Evolutionary conservation across 2,329 filamentous ascomycete genomes (phyloP).

Genomic region (Aplosporella prunicola): DNA sequence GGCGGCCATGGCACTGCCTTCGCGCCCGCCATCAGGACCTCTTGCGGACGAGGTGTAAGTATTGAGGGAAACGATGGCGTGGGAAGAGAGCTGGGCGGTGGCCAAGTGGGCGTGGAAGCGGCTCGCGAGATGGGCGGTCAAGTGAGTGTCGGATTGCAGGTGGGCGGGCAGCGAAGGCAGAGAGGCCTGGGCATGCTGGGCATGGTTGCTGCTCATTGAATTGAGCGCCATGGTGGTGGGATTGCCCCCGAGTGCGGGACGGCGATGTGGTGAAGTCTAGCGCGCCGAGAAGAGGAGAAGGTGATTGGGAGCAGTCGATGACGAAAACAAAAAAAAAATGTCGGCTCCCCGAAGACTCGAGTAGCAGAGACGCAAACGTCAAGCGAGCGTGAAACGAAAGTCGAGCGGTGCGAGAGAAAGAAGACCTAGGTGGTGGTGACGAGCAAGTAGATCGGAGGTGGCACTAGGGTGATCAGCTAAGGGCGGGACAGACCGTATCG

Average conservation of each 20-base stretch:
- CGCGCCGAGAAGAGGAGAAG: not conserved
- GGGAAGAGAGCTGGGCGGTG: slow-evolving; percentile 80
- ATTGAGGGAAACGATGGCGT: slow-evolving; percentile 85
- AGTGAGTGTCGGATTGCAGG: slow-evolving; percentile 65
- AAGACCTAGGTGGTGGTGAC: slow-evolving; percentile 3
- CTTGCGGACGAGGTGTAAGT: slow-evolving; percentile 86
- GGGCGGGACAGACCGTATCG: not conserved
- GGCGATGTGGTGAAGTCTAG: not conserved
- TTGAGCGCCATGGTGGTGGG: slow-evolving; percentile 48
- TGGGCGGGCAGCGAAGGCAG: slow-evolving; percentile 80
- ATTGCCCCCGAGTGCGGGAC: slow-evolving; percentile 22
- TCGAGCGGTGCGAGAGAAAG: slow-evolving; percentile 16
- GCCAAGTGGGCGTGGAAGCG: slow-evolving; percentile 88
- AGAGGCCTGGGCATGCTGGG: slow-evolving; percentile 69
- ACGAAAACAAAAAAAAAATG: not conserved
- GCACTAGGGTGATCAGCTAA: not conserved
- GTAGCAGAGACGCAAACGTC: not conserved
- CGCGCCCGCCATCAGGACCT: slow-evolving; percentile 80
- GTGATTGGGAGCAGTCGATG: not conserved
- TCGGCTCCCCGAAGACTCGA: slow-evolving; percentile 1
- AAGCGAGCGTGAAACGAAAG: slow-evolving; percentile 22
- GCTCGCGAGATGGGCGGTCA: slow-evolving; percentile 73
- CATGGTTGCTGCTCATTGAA: slow-evolving; percentile 31
- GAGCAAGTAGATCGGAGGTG: slow-evolving; percentile 5
- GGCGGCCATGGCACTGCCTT: slow-evolving; percentile 84